Evolutionary conservation across 1,284 basidiomycete species (phyloP).

Genomic region (Mycosarcoma mackinlayi): DNA sequence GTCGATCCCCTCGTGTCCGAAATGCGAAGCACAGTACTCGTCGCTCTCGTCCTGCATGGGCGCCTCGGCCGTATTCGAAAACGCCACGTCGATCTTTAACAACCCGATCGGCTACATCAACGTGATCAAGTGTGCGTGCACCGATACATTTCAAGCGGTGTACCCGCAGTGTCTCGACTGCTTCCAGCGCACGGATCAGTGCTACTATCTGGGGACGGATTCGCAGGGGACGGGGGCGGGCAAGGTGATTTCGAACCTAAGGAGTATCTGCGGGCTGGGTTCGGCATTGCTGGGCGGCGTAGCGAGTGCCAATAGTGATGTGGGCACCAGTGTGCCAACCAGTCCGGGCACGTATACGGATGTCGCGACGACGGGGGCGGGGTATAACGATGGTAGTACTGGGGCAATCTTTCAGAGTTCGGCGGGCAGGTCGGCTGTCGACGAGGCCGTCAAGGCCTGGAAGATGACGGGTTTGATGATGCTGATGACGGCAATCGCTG

Average conservation of each 20-base stretch:
- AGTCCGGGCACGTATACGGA: slow-evolving; percentile 41
- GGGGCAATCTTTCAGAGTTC: slow-evolving; percentile 46
- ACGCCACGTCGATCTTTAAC: slow-evolving; percentile 57
- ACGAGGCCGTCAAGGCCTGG: slow-evolving; percentile 20
- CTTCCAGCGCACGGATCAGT: slow-evolving; percentile 59
- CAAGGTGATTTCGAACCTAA: slow-evolving; percentile 46
- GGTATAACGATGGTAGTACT: slow-evolving; percentile 46
- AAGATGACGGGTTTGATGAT: slow-evolving; percentile 6
- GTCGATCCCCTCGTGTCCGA: slow-evolving; percentile 49
- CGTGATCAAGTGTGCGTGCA: slow-evolving; percentile 77
- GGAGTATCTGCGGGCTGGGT: slow-evolving; percentile 54
- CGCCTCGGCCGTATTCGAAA: slow-evolving; percentile 49
- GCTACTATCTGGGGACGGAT: slow-evolving; percentile 57
- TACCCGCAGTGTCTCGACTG: slow-evolving; percentile 80
- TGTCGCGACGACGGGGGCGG: slow-evolving; percentile 37
- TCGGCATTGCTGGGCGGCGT: slow-evolving; percentile 53
- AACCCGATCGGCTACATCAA: slow-evolving; percentile 54
- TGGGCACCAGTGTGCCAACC: slow-evolving; percentile 20
- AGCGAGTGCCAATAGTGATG: slow-evolving; percentile 36
- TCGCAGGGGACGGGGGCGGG: slow-evolving; percentile 56
- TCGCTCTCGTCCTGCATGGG: slow-evolving; percentile 55
- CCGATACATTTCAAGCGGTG: slow-evolving; percentile 75
- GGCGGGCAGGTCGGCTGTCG: slow-evolving; percentile 8
- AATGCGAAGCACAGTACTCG: slow-evolving; percentile 52
- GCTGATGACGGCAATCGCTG: slow-evolving; percentile 11